Conservation (phyloP, 2,329 filamentous ascomycete species). For the Drechslerella dactyloides region DNA sequence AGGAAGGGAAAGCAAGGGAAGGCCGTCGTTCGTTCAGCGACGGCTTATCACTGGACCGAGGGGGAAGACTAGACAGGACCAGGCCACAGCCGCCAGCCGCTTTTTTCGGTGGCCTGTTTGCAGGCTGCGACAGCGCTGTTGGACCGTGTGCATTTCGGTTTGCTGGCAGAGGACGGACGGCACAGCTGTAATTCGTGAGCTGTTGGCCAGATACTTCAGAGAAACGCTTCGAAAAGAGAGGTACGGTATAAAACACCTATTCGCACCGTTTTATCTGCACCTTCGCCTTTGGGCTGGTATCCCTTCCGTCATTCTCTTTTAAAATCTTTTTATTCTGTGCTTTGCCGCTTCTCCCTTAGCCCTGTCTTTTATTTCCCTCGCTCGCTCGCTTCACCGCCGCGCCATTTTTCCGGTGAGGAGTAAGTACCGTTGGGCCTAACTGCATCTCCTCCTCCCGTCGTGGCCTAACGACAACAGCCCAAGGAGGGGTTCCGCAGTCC, state of each 20-base stretch:
- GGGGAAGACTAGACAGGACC: background rate
- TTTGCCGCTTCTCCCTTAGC: constrained; percentile 3
- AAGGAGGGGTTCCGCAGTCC: constrained; percentile 7
- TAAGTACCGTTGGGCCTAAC: background rate
- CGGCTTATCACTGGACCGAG: constrained; percentile 24
- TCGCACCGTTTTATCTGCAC: background rate
- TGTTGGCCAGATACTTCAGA: background rate
- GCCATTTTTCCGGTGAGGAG: constrained; percentile 43
- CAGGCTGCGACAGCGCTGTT: constrained; percentile 43
- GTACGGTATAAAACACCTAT: background rate
- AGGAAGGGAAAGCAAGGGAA: background rate
- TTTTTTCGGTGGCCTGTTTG: constrained; percentile 18
- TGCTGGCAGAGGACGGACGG: constrained; percentile 1
- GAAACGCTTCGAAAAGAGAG: background rate
- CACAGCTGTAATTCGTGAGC: background rate
- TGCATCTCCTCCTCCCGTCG: background rate
- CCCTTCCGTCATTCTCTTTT: background rate
- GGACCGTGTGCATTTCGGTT: constrained; percentile 9
- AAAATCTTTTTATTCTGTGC: constrained; percentile 6
- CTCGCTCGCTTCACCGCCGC: constrained; percentile 13
- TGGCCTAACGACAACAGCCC: background rate
- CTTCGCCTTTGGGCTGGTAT: background rate
- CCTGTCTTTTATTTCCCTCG: constrained; percentile 10
- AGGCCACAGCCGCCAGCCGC: constrained; percentile 7
- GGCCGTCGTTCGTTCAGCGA: constrained; percentile 31